Evolutionary conservation across 495 filamentous ascomycete species (phyloP).

Genomic region (Copromyces sp.): DNA sequence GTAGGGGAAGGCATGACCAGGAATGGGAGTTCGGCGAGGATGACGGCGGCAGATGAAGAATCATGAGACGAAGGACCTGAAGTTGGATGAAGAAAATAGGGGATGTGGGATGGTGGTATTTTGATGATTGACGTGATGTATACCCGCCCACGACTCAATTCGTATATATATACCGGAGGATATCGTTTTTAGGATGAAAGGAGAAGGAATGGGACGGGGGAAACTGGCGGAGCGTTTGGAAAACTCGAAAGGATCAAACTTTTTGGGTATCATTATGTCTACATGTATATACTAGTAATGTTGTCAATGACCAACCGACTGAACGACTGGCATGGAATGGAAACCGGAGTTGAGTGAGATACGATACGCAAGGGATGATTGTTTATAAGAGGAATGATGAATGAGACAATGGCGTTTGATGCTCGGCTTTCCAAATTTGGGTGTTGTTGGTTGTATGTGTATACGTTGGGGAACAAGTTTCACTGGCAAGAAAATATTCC

Average conservation of each 20-base stretch:
- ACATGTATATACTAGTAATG: neutral
- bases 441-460: neutral
- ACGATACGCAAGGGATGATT: neutral
- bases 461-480: neutral
- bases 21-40: neutral
- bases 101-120: neutral
- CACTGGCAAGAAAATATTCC: neutral
- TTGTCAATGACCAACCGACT: neutral
- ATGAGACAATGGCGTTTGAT: neutral
- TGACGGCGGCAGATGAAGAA: neutral
- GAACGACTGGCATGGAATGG: neutral
- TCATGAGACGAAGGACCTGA: neutral
- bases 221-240: neutral
- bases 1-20: neutral
- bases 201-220: neutral
- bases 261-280: neutral
- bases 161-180: neutral
- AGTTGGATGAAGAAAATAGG: neutral
- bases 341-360: neutral
- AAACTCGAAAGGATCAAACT: neutral
- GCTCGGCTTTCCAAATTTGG: neutral
- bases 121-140: neutral
- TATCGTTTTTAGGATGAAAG: neutral
- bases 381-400: neutral
- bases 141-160: neutral